Base-by-base conservation (phyloP, 495 filamentous ascomycete genomes). In the Penicillium soppii region DNA sequence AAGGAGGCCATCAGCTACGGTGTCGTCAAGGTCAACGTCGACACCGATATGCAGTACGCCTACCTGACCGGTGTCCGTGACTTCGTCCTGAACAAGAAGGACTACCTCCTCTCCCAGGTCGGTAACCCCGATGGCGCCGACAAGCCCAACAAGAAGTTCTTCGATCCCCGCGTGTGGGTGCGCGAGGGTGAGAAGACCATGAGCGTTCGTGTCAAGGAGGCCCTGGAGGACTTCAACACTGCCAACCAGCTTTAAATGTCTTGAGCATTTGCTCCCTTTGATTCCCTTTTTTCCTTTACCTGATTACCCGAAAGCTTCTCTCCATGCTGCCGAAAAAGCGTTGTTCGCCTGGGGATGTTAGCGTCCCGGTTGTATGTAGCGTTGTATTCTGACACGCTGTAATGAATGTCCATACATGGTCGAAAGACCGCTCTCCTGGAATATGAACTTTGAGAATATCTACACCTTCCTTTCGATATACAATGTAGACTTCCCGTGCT, bases 121-220 rank as follows among this genome's bases (percentile, higher is more conserved):
- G 94, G 95, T 62, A 97, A 97, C 81, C 94, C 95, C 41, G 92
- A 97, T 20, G 95, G 92, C 46, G 79, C 81, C 20, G 88, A 92
- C 77, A 97, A 97, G 85, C 94, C 94, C 59, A 97, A 98, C 83
- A 98, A 98, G 87, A 97, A 96, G 81, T 92, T 81, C 84, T 97
- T 94, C 74, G 92, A 97, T 62, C 86, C 85, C 52, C 71, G 78
- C 51, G 72, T 79, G 36, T 79, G 78, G 75, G 87, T 97, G 39
- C 88, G 92, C 53, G 91, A 95, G 78, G 92, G 92, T 62, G 92
- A 97, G 83, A 94, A 96, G 85, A 94, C 87, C 64, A 97, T 97
- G 92, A 83, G 79, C 58, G 77, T 80, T 56, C 86, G 92, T 63
- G 84, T 96, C 36, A 70, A 82, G 67, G 84, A 86, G 63, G 91